phyloP scores from a whole-genome alignment of 371 early-diverging fungal species.

The Mucor lusitanicus region DNA sequence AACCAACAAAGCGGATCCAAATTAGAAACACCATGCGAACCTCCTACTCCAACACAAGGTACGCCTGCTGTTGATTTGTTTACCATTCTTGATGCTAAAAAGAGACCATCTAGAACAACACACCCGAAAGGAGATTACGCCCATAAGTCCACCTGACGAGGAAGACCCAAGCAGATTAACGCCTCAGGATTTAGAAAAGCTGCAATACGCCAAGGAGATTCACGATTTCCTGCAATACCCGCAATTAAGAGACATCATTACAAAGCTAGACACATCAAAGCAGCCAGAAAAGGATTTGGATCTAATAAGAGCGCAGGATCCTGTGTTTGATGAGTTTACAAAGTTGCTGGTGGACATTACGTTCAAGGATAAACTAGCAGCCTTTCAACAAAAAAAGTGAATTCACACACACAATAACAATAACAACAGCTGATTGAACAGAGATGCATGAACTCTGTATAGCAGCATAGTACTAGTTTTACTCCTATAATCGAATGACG shows the following conservation, averaged over 20 bases:
- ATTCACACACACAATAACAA: background rate
- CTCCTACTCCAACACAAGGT: background rate
- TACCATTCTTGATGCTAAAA: background rate
- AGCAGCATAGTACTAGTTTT: background rate
- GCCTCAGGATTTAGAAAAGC: conserved; percentile 16
- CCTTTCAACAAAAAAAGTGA: background rate
- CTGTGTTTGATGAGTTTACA: conserved; percentile 27
- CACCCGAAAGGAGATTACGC: conserved; percentile 10
- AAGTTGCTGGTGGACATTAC: conserved; percentile 23
- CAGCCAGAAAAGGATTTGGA: conserved; percentile 33
- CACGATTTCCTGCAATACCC: conserved; percentile 33
- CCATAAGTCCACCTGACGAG: conserved; percentile 27
- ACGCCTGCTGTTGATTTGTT: background rate
- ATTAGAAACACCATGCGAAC: conserved; percentile 21
- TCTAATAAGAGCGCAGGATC: conserved; percentile 13
- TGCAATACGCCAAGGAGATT: conserved; percentile 35
- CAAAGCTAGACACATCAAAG: conserved; percentile 27
- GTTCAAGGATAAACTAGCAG: conserved; percentile 14
- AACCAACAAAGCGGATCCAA: background rate
- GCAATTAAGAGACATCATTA: conserved; percentile 30
- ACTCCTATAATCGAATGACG: background rate
- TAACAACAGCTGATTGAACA: background rate
- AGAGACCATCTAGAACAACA: background rate
- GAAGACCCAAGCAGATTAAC: conserved; percentile 35
- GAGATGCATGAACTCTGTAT: conserved; percentile 2